Base-by-base conservation (phyloP, 2,329 filamentous ascomycete genomes). In the Simplicillium sp. region DNA sequence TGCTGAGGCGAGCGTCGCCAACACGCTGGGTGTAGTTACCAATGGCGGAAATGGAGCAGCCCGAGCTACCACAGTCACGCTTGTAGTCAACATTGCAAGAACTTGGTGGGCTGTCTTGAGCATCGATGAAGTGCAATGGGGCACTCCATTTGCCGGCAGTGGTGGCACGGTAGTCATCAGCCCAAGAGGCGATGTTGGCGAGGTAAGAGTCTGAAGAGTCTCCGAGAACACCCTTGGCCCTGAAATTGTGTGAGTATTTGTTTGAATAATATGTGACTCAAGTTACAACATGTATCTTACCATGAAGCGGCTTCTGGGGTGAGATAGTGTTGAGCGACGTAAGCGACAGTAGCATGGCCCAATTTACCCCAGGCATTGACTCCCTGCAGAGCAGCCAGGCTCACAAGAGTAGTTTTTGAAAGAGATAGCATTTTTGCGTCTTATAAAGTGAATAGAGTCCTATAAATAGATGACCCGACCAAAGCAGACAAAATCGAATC, bases 321-420 rank as follows among this genome's bases (percentile, higher is more conserved):
- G 8, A 75, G 62, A 48, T 71, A 72, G 54, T 70, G 62, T 38
- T 61, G 62, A 2, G 71, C 71, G 34, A 76, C 53, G 51, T 73
- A 72, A 15, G 71, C 72, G n/a, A 75, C 61, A 1, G 72, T 69
- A 45, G 68, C 66, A 50, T 76, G 72, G 45, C 71, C 71, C 44
- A 67, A 59, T 7, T 55, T 54, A 11, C 65, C 65, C 65, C 65
- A 68, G 41, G 65, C 65, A 17, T 43, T 25, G 8, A 35, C 49
- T 16, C 47, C 44, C 15, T 47, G 47, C 15, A 46, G 34, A 7
- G 45, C 35, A 14, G 42, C 38, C 20, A 51, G 43, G 31, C 29
- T 29, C 7, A 43, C 9, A 14, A 50, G 35, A 15, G 43, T 40
- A n/a, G 40, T 29, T 17, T 40, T 46, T 33, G 39, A 41, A 18